A percentile compares a stretch with the other conserved stretches of the same genome.
phyloP scores from a whole-genome alignment of 768 basidiomycete species.

The Russula compacta region DNA sequence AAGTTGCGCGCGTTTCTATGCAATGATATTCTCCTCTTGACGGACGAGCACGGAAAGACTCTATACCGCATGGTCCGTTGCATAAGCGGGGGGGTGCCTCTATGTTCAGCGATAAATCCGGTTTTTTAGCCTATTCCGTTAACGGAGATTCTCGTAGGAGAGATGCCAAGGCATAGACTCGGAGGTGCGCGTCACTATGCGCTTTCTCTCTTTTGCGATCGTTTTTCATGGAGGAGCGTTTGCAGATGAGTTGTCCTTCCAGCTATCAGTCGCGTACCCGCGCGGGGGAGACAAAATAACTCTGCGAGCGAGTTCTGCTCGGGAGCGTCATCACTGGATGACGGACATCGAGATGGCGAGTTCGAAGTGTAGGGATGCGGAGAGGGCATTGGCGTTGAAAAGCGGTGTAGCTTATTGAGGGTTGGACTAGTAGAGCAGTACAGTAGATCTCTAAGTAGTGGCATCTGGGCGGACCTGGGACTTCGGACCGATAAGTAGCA shows the following conservation, averaged over 20 bases:
- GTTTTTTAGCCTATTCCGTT: slow-evolving; percentile 60
- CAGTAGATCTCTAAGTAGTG: no score
- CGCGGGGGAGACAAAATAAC: slow-evolving; percentile 64
- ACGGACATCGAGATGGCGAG: slow-evolving; percentile 37
- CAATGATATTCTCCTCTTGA: slow-evolving; percentile 82
- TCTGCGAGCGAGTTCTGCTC: slow-evolving; percentile 45
- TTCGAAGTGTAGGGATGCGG: slow-evolving; percentile 25
- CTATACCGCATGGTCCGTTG: slow-evolving; percentile 75
- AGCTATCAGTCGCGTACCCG: slow-evolving; percentile 56
- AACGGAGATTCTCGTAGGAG: slow-evolving; percentile 53
- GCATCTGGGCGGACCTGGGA: no score
- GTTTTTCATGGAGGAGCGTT: neutral
- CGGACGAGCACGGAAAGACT: slow-evolving; percentile 58
- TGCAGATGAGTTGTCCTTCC: slow-evolving; percentile 61
- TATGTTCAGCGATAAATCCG: neutral
- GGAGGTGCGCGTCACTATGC: slow-evolving; percentile 31
- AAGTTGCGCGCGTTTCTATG: slow-evolving; percentile 74
- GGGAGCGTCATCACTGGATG: slow-evolving; percentile 52
- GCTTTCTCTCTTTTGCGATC: neutral
- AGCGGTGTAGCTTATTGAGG: neutral
- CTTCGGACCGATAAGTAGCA: no score
- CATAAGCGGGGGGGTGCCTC: neutral
- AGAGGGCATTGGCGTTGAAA: neutral
- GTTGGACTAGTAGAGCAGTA: no score
- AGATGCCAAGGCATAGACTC: slow-evolving; percentile 35